Evolutionary conservation across 495 filamentous ascomycete species (phyloP).

Genomic region (Podospora pseudopauciseta): DNA sequence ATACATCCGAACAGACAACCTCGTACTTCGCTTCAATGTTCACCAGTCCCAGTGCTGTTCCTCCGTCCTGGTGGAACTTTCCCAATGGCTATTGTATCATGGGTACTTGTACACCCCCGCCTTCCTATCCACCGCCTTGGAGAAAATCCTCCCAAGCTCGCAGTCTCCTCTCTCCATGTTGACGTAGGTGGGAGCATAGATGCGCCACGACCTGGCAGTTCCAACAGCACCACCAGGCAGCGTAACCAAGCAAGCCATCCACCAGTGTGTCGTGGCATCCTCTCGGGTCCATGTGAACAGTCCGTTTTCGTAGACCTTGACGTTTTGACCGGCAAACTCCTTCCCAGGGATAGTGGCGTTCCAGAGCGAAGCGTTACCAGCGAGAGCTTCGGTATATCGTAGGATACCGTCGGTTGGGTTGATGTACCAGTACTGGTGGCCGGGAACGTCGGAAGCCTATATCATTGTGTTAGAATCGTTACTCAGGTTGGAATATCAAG

Average conservation of each 20-base stretch:
- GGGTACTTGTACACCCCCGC: constrained; percentile 15
- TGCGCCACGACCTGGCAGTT: constrained; percentile 14
- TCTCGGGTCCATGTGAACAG: constrained; percentile 9
- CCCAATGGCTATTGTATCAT: neutral
- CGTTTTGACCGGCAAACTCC: constrained; percentile 12
- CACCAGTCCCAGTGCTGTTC: too few relatives aligned
- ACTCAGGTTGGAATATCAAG: too few relatives aligned
- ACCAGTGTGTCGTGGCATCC: constrained; percentile 7
- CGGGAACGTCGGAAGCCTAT: constrained; percentile 12
- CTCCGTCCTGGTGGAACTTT: too few relatives aligned
- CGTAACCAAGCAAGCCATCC: constrained; percentile 17
- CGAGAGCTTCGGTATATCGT: constrained; percentile 8
- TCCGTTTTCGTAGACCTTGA: constrained; percentile 14
- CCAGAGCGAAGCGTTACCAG: constrained; percentile 7
- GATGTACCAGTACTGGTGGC: constrained; percentile 19
- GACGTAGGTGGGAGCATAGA: constrained; percentile 7
- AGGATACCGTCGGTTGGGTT: constrained; percentile 11
- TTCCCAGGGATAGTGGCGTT: constrained; percentile 10
- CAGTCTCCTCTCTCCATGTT: constrained; percentile 9
- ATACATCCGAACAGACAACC: neutral
- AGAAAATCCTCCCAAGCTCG: constrained; percentile 15
- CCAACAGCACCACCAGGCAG: constrained; percentile 11
- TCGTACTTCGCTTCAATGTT: neutral
- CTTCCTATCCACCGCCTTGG: constrained; percentile 14
- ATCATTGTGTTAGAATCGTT: neutral